Evolutionary conservation across 805 yeast genomes (phyloP).

Genomic region (Blastobotrys terrestris): DNA sequence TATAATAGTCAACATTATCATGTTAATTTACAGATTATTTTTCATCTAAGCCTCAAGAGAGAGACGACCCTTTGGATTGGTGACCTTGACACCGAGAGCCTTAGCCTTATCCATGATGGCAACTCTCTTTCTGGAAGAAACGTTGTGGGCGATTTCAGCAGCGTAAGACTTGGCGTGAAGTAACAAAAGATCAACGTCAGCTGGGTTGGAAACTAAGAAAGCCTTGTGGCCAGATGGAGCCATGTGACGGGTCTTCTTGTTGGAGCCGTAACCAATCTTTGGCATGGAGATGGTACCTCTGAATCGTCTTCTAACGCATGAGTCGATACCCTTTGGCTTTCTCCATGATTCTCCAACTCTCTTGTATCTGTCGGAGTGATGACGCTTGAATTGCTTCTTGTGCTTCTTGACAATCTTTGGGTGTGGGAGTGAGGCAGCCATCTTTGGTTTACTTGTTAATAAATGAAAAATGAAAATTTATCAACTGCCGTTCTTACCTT

Average conservation of each 20-base stretch:
- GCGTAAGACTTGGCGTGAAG: slow-evolving; percentile 98
- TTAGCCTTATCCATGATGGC: slow-evolving; percentile 94
- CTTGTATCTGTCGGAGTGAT: slow-evolving; percentile 99
- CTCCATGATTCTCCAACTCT: slow-evolving; percentile 99
- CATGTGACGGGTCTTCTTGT: slow-evolving; percentile 96
- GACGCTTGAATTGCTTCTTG: slow-evolving; percentile 99
- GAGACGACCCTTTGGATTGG: slow-evolving; percentile 99
- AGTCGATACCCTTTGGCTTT: slow-evolving; percentile 99
- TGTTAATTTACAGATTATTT: background rate
- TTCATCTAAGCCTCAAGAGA: slow-evolving; percentile 83
- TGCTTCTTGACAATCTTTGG: slow-evolving; percentile 99
- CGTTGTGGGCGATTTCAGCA: slow-evolving; percentile 99
- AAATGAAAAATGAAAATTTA: background rate
- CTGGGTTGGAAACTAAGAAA: slow-evolving; percentile 84
- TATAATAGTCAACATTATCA: background rate
- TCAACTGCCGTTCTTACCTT: background rate
- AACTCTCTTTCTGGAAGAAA: slow-evolving; percentile 97
- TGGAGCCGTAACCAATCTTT: slow-evolving; percentile 99
- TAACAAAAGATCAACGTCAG: slow-evolving; percentile 90
- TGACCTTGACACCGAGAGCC: slow-evolving; percentile 96
- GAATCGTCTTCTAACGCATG: slow-evolving; percentile 97
- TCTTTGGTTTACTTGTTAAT: slow-evolving; percentile 30
- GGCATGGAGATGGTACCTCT: slow-evolving; percentile 99
- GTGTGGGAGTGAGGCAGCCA: slow-evolving; percentile 98
- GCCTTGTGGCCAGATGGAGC: slow-evolving; percentile 98